phyloP scores from a whole-genome alignment of 1,284 basidiomycete genomes.

The Macrocystidia cucumis region DNA sequence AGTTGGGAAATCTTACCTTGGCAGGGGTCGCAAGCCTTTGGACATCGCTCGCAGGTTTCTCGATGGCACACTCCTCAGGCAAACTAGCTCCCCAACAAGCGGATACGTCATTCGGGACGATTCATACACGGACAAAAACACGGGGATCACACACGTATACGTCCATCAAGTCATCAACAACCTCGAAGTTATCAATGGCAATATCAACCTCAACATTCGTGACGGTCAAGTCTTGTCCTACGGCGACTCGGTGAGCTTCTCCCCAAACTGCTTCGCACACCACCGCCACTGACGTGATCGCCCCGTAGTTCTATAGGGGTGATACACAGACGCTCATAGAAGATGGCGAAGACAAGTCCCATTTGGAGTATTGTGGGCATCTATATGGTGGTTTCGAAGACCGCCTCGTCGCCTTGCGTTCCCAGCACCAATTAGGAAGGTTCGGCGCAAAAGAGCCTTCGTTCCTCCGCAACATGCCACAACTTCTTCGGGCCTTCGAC shows the following conservation, averaged over 20 bases:
- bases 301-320: too few species aligned
- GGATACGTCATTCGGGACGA: slow-evolving; percentile 62
- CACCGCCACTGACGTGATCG: too few species aligned
- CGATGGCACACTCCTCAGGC: slow-evolving; percentile 33
- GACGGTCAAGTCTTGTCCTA: slow-evolving; percentile 74
- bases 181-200: slow-evolving; percentile 81
- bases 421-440: too few species aligned
- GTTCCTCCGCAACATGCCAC: too few species aligned
- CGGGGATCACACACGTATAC: slow-evolving; percentile 83
- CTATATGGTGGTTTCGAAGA: too few species aligned
- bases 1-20: slow-evolving; percentile 22
- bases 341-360: too few species aligned
- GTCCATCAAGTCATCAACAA: slow-evolving; percentile 77
- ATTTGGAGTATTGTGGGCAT: too few species aligned
- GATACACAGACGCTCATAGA: too few species aligned
- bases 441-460: too few species aligned
- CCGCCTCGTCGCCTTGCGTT: too few species aligned
- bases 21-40: slow-evolving; percentile 36
- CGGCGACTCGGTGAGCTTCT: slow-evolving; percentile 65
- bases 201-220: slow-evolving; percentile 87
- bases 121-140: slow-evolving; percentile 81
- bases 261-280: too few species aligned
- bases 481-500: too few species aligned
- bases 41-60: slow-evolving; percentile 59
- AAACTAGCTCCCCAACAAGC: slow-evolving; percentile 27